Percentiles rank a stretch among this genome's conserved stretches.
phyloP scores from a whole-genome alignment of 495 filamentous ascomycete species.

The Trichoderma parareesei region DNA sequence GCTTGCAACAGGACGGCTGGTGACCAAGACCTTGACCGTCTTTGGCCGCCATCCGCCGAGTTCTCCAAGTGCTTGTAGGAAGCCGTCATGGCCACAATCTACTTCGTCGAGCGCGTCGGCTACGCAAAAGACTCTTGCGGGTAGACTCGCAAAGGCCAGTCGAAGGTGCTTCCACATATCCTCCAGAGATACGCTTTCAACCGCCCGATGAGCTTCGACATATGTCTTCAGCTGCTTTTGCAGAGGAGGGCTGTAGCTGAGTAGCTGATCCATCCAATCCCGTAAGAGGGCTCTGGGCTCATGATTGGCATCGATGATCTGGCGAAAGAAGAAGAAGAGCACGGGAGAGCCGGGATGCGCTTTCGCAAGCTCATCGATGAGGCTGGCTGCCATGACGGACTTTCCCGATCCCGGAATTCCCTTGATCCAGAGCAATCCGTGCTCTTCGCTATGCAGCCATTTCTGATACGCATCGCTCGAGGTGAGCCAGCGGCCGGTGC shows the following conservation, averaged over 20 bases:
- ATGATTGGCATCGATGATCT: constrained; percentile 39
- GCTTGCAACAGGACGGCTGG: constrained; percentile 27
- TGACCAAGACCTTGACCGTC: constrained; percentile 32
- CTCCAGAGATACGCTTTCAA: not conserved
- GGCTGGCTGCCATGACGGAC: constrained; percentile 33
- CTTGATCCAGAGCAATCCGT: constrained; percentile 37
- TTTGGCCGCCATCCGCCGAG: constrained; percentile 28
- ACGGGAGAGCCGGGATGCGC: constrained; percentile 23
- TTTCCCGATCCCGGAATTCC: constrained; percentile 43
- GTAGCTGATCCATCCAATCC: constrained; percentile 34
- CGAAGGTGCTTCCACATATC: constrained; percentile 8
- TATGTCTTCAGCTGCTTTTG: constrained; percentile 21
- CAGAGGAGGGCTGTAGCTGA: constrained; percentile 27
- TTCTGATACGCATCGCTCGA: constrained; percentile 25
- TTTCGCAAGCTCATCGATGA: constrained; percentile 22
- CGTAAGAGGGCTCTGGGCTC: constrained; percentile 28
- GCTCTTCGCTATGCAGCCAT: constrained; percentile 27
- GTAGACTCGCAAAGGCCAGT: not conserved
- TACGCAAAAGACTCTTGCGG: constrained; percentile 6
- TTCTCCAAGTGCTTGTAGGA: constrained; percentile 21
- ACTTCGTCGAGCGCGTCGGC: constrained; percentile 16
- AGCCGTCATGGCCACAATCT: constrained; percentile 25
- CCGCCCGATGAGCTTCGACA: constrained; percentile 1
- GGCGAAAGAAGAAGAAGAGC: constrained; percentile 45
- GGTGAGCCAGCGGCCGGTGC: constrained; percentile 37